Evolutionary conservation across 306 rosid genomes (phyloP).

Genomic region (Sicyos edulis): DNA sequence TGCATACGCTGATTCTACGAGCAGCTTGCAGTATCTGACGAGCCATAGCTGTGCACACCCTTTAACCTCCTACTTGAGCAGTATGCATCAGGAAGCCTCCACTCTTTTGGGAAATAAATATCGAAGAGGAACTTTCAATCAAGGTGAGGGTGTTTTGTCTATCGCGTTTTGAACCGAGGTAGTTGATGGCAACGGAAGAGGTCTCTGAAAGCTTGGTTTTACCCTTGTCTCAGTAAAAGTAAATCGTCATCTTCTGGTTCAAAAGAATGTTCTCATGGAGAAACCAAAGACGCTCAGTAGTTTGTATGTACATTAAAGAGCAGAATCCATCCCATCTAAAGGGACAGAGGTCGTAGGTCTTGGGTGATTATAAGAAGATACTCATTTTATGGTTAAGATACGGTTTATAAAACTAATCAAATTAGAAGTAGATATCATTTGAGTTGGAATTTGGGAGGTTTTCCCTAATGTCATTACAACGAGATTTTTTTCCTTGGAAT

Average conservation of each 20-base stretch:
- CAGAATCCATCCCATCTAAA: slow-evolving; percentile 9
- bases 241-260: not conserved
- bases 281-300: not conserved
- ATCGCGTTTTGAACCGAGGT: slow-evolving; percentile 16
- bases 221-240: not conserved
- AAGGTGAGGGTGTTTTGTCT: slow-evolving; percentile 30
- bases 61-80: not conserved
- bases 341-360: slow-evolving; percentile 1
- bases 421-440: slow-evolving; percentile 11
- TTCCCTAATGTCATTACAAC: not conserved
- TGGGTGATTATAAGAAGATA: not conserved
- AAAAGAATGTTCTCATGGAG: not conserved
- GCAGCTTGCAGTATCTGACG: slow-evolving; percentile 12
- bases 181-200: slow-evolving; percentile 22
- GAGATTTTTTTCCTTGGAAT: slow-evolving; percentile 8
- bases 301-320: slow-evolving; percentile 32
- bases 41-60: not conserved
- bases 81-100: no score
- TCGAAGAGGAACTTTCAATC: slow-evolving; percentile 29
- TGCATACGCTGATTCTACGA: not conserved
- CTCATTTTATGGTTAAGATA: not conserved
- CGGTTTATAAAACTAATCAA: not conserved
- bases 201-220: no score
- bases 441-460: no score
- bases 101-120: slow-evolving; percentile 30